Conservation (phyloP, 345 rosid species). For the Brassica napus region DNA sequence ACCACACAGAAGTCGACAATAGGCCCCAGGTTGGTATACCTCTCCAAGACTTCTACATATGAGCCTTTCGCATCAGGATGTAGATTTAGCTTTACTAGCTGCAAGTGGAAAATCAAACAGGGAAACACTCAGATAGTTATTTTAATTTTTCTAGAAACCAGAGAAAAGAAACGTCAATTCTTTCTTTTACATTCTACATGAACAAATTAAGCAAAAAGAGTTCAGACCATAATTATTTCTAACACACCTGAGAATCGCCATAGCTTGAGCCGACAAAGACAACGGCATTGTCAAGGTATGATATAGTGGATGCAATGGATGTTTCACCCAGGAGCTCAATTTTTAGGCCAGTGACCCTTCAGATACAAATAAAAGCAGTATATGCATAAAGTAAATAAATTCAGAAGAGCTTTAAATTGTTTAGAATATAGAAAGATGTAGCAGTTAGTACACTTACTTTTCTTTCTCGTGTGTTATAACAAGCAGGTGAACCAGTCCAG, state of each 20-base stretch:
- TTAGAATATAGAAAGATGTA: not conserved
- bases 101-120: constrained; percentile 40
- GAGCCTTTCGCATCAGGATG: constrained; percentile 97
- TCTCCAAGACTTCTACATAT: constrained; percentile 91
- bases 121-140: constrained; percentile 3
- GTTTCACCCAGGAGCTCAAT: constrained; percentile 97
- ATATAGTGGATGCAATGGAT: constrained; percentile 88
- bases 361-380: constrained; percentile 29
- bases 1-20: constrained; percentile 96
- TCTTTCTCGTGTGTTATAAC: constrained; percentile 99
- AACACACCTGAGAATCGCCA: constrained; percentile 93
- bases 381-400: constrained; percentile 12
- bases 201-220: constrained; percentile 9
- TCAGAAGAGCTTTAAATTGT: not conserved
- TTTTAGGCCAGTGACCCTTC: constrained; percentile 92
- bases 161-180: not conserved
- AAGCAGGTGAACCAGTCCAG: constrained; percentile 87
- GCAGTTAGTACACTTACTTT: constrained; percentile 54
- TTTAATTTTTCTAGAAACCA: not conserved
- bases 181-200: not conserved
- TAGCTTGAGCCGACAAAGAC: constrained; percentile 95
- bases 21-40: constrained; percentile 94
- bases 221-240: not conserved
- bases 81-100: constrained; percentile 88
- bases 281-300: constrained; percentile 94